Evolutionary conservation across 2,329 filamentous ascomycete genomes (phyloP).

Genomic region (Emergomyces pasteurianus): DNA sequence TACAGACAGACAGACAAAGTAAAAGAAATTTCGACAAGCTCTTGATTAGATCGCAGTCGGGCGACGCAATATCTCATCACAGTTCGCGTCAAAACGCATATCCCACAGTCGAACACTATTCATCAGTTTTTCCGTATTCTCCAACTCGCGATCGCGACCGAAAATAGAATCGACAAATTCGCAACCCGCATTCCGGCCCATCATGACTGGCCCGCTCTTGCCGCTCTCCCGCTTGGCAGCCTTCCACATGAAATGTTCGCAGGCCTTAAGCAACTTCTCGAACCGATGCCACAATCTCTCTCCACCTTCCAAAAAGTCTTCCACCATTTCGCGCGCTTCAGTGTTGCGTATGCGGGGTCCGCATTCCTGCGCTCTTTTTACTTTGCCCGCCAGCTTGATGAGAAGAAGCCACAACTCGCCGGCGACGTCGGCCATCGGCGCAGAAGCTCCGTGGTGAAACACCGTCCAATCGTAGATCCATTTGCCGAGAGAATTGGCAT

Average conservation of each 20-base stretch:
- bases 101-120: slow-evolving; percentile 77
- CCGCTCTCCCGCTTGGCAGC: slow-evolving; percentile 60
- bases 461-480: slow-evolving; percentile 99
- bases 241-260: slow-evolving; percentile 91
- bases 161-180: slow-evolving; percentile 97
- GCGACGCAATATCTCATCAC: slow-evolving; percentile 57
- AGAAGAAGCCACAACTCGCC: slow-evolving; percentile 91
- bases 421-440: slow-evolving; percentile 78
- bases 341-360: slow-evolving; percentile 57
- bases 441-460: slow-evolving; percentile 69
- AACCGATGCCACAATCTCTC: slow-evolving; percentile 79
- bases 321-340: slow-evolving; percentile 67
- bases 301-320: slow-evolving; percentile 82
- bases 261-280: slow-evolving; percentile 74
- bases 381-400: slow-evolving; percentile 85
- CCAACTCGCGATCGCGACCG: slow-evolving; percentile 76
- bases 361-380: slow-evolving; percentile 78
- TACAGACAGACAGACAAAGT: background rate
- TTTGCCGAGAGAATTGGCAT: slow-evolving; percentile 93
- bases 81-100: slow-evolving; percentile 90
- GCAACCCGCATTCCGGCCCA: slow-evolving; percentile 83
- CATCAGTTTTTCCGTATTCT: slow-evolving; percentile 89
- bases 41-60: background rate
- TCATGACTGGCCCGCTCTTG: slow-evolving; percentile 51
- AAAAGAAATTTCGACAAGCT: background rate